Base-by-base conservation (phyloP, 2,329 filamentous ascomycete species). In the Fusarium redolens region DNA sequence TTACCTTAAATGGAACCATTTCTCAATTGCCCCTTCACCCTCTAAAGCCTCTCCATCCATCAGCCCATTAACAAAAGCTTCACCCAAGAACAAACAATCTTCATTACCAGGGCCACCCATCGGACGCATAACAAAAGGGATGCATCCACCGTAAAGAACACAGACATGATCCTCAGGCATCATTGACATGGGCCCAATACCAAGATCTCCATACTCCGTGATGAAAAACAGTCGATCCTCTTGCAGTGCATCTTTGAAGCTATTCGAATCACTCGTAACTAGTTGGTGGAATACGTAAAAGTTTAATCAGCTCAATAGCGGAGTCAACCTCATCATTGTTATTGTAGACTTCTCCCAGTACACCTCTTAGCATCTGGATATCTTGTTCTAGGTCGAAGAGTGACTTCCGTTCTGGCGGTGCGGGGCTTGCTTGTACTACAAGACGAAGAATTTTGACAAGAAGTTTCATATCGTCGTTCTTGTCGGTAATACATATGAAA, bases 181-280 rank as follows among this genome's bases (percentile, higher is more conserved):
- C 28, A 15, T 56, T 0, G n/a, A 20, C 2, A 25, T 1, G 1
- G n/a, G n/a, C 0, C 28, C 52, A 3, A 13, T 6, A 0, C 28
- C 52, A 2, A 20, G 9, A 14, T 1, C 8, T 9, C 38, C 52
- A 11, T 0, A 1, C 14, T 56, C 17, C 0, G n/a, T 20, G n/a
- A 55, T 33, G 18, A 9, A 52, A 11, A 38, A 38, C 4, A 3
- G 9, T 2, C 13, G 13, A 4, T 52, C 9, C 11, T 0, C 1
- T 17, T 12, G 0, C 9, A 28, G 1, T 13, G 13, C 6, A 4
- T 7, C 3, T 15, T 17, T 30, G 33, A 52, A 52, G 4, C 1
- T 5, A 1, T 20, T 15, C 2, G 0, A 1, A 5, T 8, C 14
- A 38, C 18, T 38, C 5, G 3, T 51, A 22, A 22, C 22, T 22